Evolutionary conservation across 108 stramenopile genomes (phyloP), one percentile per base, ranked within the genome.

Genomic region (Skeletonema menzelii): DNA sequence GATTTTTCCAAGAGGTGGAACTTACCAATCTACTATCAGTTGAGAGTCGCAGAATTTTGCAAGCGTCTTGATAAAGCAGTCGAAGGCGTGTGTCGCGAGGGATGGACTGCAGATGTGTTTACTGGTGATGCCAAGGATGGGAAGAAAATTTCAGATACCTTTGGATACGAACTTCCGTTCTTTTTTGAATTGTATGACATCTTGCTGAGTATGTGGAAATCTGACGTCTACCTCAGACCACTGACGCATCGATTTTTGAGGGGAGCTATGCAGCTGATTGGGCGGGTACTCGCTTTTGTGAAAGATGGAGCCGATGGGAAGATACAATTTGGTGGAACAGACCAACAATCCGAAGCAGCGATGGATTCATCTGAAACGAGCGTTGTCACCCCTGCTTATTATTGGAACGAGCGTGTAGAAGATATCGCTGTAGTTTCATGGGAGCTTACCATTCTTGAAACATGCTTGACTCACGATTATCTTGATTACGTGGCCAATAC

Each of bases 1-100:
- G 94, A 95, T 30, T 95, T 90, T 80, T 86, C 86, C 26, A 92
- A 90, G 60, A 81, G 80, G 35, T 95, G 94, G 94, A 95, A 91
- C 42, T 72, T 95, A 20, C 92, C 94, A 28, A 95, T 95, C 59
- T 95, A 95, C 73, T 95, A 95, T 67, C 94, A 95, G 55, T 73
- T 95, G 26, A 85, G 94, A 67, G 93, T 93, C 55, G 91, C 90
- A 26, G 94, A 95, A 55, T 88, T 84, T 68, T 91, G 89, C 63
- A 84, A 65, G 56, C 87, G 94, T 35, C 72, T 95, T 28, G 91
- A 95, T 53, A 80, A 70, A 17, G 92, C 94, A 1, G 65, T 95
- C 14, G 86, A 86, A 59, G 31, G 60, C 7, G 89, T 89, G 1
- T 67, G 61, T 61, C 56, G 56, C 14, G 88, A 87, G 15, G 94